Conservation (phyloP, 192 early-diverging fungal genomes). For the Backusella australiensis region DNA sequence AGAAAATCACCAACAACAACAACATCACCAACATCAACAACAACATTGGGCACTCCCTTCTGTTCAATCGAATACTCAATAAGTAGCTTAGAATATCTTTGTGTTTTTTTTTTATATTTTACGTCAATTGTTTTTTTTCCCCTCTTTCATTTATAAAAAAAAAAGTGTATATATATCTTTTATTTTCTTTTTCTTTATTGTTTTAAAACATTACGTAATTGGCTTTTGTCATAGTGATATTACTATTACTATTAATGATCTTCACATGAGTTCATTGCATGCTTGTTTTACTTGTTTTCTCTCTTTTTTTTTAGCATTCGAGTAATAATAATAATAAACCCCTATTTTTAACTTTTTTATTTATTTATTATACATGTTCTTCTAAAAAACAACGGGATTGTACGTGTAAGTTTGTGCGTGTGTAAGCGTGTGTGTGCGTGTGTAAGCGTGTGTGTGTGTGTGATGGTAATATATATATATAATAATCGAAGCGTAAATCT, state of each 20-base stretch:
- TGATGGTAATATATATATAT: not conserved
- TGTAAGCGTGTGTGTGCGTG: not conserved
- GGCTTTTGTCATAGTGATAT: no score
- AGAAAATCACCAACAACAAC: constrained; percentile 15
- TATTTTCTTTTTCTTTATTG: not conserved
- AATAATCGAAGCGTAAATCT: no score
- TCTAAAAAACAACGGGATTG: not conserved
- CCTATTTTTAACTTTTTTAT: not conserved
- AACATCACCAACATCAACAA: not conserved
- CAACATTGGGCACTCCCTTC: not conserved
- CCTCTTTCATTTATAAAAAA: not conserved
- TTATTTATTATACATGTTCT: not conserved
- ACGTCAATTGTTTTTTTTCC: not conserved
- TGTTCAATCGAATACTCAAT: not conserved
- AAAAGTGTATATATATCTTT: not conserved
- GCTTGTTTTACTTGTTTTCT: not conserved
- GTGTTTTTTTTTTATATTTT: not conserved
- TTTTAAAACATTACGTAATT: no score
- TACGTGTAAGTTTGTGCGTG: no score
- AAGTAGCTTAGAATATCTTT: not conserved
- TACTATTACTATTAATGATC: not conserved
- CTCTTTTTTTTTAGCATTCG: no score
- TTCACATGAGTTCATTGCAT: not conserved
- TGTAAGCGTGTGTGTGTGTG: not conserved
- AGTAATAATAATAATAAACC: not conserved